These are phyloP conservation scores for Venturiaceae sp. DNA, from an alignment of 2,329 filamentous ascomycete genomes.

Conservation along the genomic window DNA sequence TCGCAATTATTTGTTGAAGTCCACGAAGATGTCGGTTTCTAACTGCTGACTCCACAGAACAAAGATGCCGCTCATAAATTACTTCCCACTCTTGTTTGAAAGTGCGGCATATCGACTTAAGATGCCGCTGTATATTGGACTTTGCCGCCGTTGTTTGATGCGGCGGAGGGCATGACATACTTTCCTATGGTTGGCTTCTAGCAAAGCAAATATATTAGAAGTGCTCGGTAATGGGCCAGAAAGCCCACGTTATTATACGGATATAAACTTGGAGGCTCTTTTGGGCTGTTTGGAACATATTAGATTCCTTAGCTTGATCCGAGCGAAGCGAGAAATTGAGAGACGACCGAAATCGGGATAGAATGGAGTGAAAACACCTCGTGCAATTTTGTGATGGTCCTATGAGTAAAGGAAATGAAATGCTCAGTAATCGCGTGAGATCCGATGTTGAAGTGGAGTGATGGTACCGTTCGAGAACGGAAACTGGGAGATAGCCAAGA, in stretches of 20 bases:
- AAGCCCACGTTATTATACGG: background rate
- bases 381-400: background rate
- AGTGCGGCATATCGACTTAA: background rate
- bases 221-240: background rate
- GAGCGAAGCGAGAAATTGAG: background rate
- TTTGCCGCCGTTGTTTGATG: background rate
- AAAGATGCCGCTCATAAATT: background rate
- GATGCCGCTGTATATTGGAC: background rate
- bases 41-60: background rate
- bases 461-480: background rate
- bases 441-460: background rate
- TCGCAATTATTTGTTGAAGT: background rate
- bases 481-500: background rate
- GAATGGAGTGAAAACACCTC: too few species aligned
- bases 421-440: background rate
- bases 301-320: background rate
- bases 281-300: background rate
- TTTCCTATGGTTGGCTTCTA: background rate
- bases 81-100: background rate
- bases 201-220: background rate
- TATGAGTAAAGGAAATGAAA: too few species aligned
- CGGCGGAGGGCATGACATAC: background rate
- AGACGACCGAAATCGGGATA: background rate
- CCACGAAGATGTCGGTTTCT: background rate
- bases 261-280: background rate